Conservation (phyloP, 371 early-diverging fungal species). For the Actinomortierella wolfii region DNA sequence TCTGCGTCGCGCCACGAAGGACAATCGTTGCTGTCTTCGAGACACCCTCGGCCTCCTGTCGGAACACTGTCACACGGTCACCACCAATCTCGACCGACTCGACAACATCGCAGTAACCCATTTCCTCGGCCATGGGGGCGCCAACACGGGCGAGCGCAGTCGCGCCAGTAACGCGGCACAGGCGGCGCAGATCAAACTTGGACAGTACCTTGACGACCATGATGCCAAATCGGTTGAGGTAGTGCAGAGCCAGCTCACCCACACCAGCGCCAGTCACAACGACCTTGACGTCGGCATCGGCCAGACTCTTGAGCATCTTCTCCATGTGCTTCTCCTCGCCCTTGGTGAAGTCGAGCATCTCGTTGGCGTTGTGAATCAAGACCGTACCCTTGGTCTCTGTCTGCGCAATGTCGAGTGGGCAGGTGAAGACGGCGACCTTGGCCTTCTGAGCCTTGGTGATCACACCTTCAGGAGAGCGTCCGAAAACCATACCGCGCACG, state of each 20-base stretch:
- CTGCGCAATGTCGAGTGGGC: slow-evolving; percentile 93
- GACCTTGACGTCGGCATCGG: slow-evolving; percentile 92
- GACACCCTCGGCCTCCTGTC: slow-evolving; percentile 77
- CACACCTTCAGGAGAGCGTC: slow-evolving; percentile 90
- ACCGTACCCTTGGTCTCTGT: slow-evolving; percentile 99
- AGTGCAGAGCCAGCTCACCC: slow-evolving; percentile 96
- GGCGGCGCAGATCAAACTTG: slow-evolving; percentile 95
- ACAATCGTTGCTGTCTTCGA: slow-evolving; percentile 95
- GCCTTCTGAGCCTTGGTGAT: slow-evolving; percentile 76
- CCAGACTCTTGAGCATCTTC: slow-evolving; percentile 84
- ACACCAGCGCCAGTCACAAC: slow-evolving; percentile 89
- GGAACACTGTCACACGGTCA: slow-evolving; percentile 96
- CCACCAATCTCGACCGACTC: slow-evolving; percentile 96
- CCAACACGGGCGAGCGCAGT: slow-evolving; percentile 93
- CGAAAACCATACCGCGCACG: slow-evolving; percentile 98
- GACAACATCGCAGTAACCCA: slow-evolving; percentile 96
- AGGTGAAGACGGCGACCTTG: slow-evolving; percentile 97
- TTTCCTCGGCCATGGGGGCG: slow-evolving; percentile 95
- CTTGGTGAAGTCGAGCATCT: slow-evolving; percentile 96
- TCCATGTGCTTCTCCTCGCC: slow-evolving; percentile 89
- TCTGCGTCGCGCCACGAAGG: slow-evolving; percentile 97
- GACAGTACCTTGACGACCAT: slow-evolving; percentile 90
- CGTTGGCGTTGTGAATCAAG: slow-evolving; percentile 94
- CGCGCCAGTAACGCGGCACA: slow-evolving; percentile 94
- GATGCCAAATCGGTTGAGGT: slow-evolving; percentile 89